phyloP scores from a whole-genome alignment of 1,139 yeast genomes.

The Citeromyces siamensis region DNA sequence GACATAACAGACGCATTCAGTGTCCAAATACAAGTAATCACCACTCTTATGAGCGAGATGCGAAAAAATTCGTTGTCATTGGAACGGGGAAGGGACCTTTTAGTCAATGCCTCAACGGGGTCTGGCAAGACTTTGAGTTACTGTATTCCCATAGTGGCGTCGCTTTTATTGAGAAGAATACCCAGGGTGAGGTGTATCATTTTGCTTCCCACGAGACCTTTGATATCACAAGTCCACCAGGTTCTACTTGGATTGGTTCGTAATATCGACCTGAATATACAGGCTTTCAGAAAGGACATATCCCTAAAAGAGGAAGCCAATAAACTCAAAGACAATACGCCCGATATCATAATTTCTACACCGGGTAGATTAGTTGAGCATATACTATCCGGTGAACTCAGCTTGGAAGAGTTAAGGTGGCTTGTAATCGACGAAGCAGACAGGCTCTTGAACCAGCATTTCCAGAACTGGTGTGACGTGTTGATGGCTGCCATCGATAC shows the following conservation, averaged over 20 bases:
- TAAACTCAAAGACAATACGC: constrained; percentile 33
- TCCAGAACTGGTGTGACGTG: constrained; percentile 83
- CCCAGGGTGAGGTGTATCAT: constrained; percentile 69
- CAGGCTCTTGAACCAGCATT: constrained; percentile 75
- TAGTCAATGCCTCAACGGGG: constrained; percentile 94
- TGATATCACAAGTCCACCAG: constrained; percentile 67
- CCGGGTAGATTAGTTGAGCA: constrained; percentile 97
- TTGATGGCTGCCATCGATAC: constrained; percentile 38
- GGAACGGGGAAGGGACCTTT: constrained; percentile 51
- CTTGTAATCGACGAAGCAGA: constrained; percentile 94
- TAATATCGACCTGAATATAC: constrained; percentile 54
- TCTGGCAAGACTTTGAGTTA: constrained; percentile 95
- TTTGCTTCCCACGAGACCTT: constrained; percentile 83
- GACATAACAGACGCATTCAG: constrained; percentile 56
- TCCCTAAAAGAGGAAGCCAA: constrained; percentile 57
- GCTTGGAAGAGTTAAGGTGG: constrained; percentile 41
- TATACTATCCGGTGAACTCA: constrained; percentile 27
- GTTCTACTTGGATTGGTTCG: constrained; percentile 48
- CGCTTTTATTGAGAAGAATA: constrained; percentile 48
- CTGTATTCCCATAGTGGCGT: constrained; percentile 69
- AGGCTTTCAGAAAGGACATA: constrained; percentile 48
- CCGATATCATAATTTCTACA: constrained; percentile 75
- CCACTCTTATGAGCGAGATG: constrained; percentile 39
- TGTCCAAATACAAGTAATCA: constrained; percentile 61
- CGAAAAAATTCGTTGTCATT: constrained; percentile 39